Conservation (phyloP, 2,329 filamentous ascomycete genomes). For the Aspergillus pseudonomiae region DNA sequence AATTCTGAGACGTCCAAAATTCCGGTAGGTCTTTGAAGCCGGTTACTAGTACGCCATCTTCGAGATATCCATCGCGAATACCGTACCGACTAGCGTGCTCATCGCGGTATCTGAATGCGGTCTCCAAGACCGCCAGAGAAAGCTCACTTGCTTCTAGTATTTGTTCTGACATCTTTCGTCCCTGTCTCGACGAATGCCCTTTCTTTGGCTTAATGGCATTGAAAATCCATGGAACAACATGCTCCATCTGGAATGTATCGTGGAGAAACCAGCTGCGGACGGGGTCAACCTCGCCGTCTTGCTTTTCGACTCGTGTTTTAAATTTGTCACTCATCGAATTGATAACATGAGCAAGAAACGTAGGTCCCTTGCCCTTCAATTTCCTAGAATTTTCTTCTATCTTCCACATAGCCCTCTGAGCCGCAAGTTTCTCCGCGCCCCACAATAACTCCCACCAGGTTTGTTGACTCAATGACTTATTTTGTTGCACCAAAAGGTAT, state of each 20-base stretch:
- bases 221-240: constrained; percentile 78
- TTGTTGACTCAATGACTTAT: constrained; percentile 64
- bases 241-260: constrained; percentile 71
- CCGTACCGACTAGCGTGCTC: constrained; percentile 73
- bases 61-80: constrained; percentile 66
- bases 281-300: constrained; percentile 72
- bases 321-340: constrained; percentile 75
- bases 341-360: constrained; percentile 73
- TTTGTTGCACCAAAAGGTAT: constrained; percentile 66
- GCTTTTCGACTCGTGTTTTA: constrained; percentile 67
- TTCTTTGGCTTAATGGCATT: constrained; percentile 75
- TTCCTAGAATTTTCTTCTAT: constrained; percentile 72
- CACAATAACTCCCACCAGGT: constrained; percentile 82
- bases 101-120: constrained; percentile 70
- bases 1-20: constrained; percentile 77
- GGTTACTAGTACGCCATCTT: constrained; percentile 64
- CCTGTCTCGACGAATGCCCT: constrained; percentile 60
- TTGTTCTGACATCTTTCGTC: constrained; percentile 47
- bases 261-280: constrained; percentile 87
- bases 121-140: constrained; percentile 65
- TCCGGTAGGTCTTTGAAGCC: constrained; percentile 72
- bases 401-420: constrained; percentile 78
- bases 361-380: constrained; percentile 63
- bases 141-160: constrained; percentile 75
- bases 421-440: constrained; percentile 86